Evolutionary conservation across 345 rosid species (phyloP).

Genomic region (Alliaria petiolata): DNA sequence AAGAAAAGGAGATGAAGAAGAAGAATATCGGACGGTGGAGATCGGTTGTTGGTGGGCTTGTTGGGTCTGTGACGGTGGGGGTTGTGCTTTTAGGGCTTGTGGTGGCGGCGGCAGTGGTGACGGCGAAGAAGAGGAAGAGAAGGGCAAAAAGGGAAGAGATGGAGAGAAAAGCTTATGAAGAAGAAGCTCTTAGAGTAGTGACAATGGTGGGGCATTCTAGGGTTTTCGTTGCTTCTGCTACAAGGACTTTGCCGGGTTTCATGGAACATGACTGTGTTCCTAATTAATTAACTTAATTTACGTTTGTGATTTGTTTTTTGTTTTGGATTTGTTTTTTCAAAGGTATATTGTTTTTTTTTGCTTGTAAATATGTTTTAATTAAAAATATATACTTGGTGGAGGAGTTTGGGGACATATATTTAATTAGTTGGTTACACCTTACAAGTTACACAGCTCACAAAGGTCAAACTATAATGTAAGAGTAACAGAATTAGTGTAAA

Average conservation of each 20-base stretch:
- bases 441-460: too few species aligned
- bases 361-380: too few species aligned
- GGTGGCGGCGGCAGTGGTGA: conserved; percentile 57
- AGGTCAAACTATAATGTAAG: too few species aligned
- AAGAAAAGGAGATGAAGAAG: conserved; percentile 23
- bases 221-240: conserved; percentile 62
- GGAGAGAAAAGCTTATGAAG: conserved; percentile 91
- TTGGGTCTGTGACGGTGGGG: conserved; percentile 66
- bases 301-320: background rate
- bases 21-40: conserved; percentile 67
- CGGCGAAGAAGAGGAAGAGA: conserved; percentile 79
- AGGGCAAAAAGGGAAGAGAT: conserved; percentile 71
- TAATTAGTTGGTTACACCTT: too few species aligned
- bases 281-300: conserved; percentile 15
- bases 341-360: too few species aligned
- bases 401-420: too few species aligned
- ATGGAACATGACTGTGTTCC: conserved; percentile 61
- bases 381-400: too few species aligned
- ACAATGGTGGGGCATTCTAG: conserved; percentile 91
- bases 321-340: background rate
- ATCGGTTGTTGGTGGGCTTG: conserved; percentile 66
- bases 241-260: conserved; percentile 57
- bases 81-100: conserved; percentile 63
- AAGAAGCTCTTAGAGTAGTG: conserved; percentile 83
- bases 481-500: too few species aligned